Base-by-base conservation (phyloP, 768 basidiomycete species). In the Leccinum subgranulosum region DNA sequence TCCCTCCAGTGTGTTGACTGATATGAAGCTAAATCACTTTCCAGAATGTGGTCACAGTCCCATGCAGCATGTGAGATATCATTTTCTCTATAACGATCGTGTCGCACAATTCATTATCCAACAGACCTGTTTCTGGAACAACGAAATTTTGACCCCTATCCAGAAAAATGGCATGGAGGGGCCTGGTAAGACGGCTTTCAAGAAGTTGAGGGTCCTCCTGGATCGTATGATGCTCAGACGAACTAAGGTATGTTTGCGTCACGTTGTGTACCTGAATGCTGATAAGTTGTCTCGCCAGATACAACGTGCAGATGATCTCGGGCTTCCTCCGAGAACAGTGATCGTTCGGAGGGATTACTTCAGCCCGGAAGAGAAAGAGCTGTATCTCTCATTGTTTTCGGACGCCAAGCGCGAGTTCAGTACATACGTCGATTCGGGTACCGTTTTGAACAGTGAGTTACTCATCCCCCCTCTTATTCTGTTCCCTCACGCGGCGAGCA, bases 101-200 rank as follows among this genome's bases (percentile, higher is more conserved):
- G 17, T 50, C 10, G 9, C 50, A 56, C 58, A n/a, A 60, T 66
- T 55, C 45, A 31, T 49, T 39, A 28, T 23, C 47, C 45, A 15
- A 28, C 51, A 91, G 87, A 92, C 91, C 11, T 98, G 96, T 74
- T 93, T 93, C 73, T 98, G 96, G 92, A 96, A 97, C 71, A 92
- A 89, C 61, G 92, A 98, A 73, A 95, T 99, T 60, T 75, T 98
- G 57, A 93, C 93, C 0, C 97, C 97, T 1, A 99, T 99, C 59
- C 94, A 98, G 73, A 93, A 88, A 70, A 78, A 88, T 60, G 96
- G 90, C 27, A 90, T 96, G 82, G 63, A 69, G 6, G 92, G 90
- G 1, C 85, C 89, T 3, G 96, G 96, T 10, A 78, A 79, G 61
- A 70, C 71, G 11, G 96, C 94, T 0, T 98, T 98, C 80, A 93